A percentile compares a stretch with the other conserved stretches of the same genome.
These are phyloP conservation scores for Colletotrichum tanaceti DNA, from an alignment of 2,329 filamentous ascomycete genomes.

Conservation along the genomic window DNA sequence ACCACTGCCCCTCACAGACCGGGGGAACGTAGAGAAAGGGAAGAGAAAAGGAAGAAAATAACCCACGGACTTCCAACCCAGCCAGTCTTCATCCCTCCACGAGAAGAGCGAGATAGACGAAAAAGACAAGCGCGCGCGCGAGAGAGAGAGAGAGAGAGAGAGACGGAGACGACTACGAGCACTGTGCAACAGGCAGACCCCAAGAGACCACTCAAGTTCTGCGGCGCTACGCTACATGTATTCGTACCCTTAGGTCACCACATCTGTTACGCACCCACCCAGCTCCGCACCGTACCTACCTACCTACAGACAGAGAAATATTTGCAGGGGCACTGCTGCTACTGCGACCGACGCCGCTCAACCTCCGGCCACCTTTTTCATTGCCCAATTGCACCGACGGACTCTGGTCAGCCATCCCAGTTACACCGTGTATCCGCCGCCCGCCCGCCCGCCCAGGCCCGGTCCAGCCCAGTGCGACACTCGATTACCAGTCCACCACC, in stretches of 20 bases:
- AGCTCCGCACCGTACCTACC: slow-evolving; percentile 17
- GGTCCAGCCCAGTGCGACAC: slow-evolving; percentile 36
- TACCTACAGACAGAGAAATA: slow-evolving; percentile 13
- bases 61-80: slow-evolving; percentile 5
- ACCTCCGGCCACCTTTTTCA: slow-evolving; percentile 11
- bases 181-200: background rate
- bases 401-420: slow-evolving; percentile 27
- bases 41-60: slow-evolving; percentile 13
- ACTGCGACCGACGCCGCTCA: slow-evolving; percentile 7
- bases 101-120: too few species aligned
- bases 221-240: slow-evolving; percentile 18
- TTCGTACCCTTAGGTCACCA: slow-evolving; percentile 21
- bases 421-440: slow-evolving; percentile 38
- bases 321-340: slow-evolving; percentile 9
- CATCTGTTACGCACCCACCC: slow-evolving; percentile 26
- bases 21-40: background rate
- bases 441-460: slow-evolving; percentile 21
- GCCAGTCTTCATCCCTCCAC: too few species aligned
- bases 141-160: background rate
- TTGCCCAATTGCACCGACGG: slow-evolving; percentile 36
- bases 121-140: too few species aligned
- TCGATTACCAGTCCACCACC: background rate
- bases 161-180: slow-evolving; percentile 1
- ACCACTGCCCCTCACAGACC: slow-evolving; percentile 21
- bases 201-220: slow-evolving; percentile 28